Base-by-base conservation (phyloP, 2,329 filamentous ascomycete species). In the Hawksworthiomyces lignivorus region DNA sequence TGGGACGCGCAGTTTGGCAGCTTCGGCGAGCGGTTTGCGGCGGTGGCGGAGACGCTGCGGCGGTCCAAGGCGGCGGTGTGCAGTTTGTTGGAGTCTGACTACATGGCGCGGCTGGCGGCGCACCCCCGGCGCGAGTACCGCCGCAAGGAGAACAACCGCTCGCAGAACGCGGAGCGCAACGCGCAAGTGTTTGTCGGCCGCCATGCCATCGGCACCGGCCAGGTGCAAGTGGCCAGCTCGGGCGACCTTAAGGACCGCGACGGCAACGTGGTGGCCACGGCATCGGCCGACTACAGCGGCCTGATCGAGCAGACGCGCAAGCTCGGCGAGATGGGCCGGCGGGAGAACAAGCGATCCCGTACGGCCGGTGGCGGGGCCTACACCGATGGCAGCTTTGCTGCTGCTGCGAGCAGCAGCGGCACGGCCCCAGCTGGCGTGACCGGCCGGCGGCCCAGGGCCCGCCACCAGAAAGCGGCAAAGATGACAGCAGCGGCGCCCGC, bases 131-230 rank as follows among this genome's bases (percentile, higher is more conserved):
- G 46, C 36, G 50, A 52, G 43, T 42, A 42, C 32, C 44, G 46
- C 31, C 48, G 50, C 31, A 52, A 52, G 38, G 42, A 46, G 21
- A 48, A 47, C 46, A 52, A 52, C 32, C 48, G 47, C 5, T 38
- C 43, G 17, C 50, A 52, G 24, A 52, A 52, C 38, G 43, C 43
- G 3, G 46, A 49, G 37, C 45, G 50, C 31, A 50, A 51, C 24
- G 43, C 41, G 9, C 50, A 52, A 45, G 49, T 52, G 4, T 41
- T 44, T 31, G 36, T 46, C 7, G 50, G 50, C 8, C 50, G 48
- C 28, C 43, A 51, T 15, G 49, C 48, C 39, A 47, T 51, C 17
- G 34, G 36, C 18, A 40, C 33, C 3, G 39, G 37, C 29, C 44
- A 48, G 22, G 44, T 52, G 18, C 30, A 32, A 20, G 33, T 50